A percentile compares a stretch with the other conserved stretches of the same genome.
These are phyloP conservation scores for Daedaleopsis nitida DNA, from an alignment of 768 basidiomycete genomes.

Conservation along the genomic window DNA sequence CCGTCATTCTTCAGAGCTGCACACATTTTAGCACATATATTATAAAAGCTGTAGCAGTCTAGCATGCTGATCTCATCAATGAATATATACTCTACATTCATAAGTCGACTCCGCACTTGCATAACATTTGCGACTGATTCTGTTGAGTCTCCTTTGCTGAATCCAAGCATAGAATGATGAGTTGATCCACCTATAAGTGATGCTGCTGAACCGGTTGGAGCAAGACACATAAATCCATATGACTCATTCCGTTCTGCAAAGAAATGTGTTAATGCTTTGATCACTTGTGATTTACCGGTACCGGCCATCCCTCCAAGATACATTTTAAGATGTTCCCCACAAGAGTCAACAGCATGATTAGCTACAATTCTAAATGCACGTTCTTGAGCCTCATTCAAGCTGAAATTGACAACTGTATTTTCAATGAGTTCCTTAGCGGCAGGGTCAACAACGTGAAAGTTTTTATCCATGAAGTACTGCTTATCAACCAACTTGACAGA, in stretches of 20 bases:
- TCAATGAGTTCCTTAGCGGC: too few species aligned
- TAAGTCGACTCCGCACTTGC: neutral
- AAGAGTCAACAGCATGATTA: too few species aligned
- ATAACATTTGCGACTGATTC: neutral
- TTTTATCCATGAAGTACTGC: too few species aligned
- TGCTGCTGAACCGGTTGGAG: slow-evolving; percentile 22
- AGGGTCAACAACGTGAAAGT: too few species aligned
- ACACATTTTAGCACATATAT: slow-evolving; percentile 27
- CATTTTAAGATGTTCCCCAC: too few species aligned
- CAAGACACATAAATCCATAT: slow-evolving; percentile 4
- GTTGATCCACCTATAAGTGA: slow-evolving; percentile 19
- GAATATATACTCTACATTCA: slow-evolving; percentile 41
- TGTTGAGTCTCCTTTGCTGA: neutral
- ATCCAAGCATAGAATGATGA: slow-evolving; percentile 3
- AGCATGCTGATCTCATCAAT: slow-evolving; percentile 38
- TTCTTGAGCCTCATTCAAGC: too few species aligned
- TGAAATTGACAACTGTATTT: too few species aligned
- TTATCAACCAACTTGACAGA: too few species aligned
- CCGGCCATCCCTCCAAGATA: too few species aligned
- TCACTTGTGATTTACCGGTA: slow-evolving; percentile 3
- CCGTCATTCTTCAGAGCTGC: slow-evolving; percentile 18
- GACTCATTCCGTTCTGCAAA: slow-evolving; percentile 3
- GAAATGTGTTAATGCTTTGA: slow-evolving; percentile 11
- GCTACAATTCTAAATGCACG: too few species aligned
- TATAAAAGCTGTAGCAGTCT: slow-evolving; percentile 20